Evolutionary conservation across 2,329 filamentous ascomycete genomes (phyloP), one percentile per base, ranked within the genome.

Genomic region (Waltergamsia citrina): DNA sequence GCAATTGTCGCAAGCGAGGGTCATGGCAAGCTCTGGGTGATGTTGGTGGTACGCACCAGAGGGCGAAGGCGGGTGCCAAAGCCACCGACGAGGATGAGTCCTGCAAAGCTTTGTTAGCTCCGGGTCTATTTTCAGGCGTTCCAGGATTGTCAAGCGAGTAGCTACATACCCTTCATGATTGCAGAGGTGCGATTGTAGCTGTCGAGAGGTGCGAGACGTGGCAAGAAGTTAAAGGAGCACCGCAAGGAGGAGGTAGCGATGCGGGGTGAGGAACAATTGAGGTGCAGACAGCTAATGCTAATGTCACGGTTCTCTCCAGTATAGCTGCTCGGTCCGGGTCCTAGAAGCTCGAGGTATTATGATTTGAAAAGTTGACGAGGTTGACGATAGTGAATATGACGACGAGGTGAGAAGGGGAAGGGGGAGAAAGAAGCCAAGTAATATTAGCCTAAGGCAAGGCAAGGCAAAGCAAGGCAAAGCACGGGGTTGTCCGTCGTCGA

Each of bases 41-140:
- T 21, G 10, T 7, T 33, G 10, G 22, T 26, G n/a, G n/a, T 31
- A 51, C 81, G 57, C 81, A 94, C 86, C 57, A 96, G 77, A 71
- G 90, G 90, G 59, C 90, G 85, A 54, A 98, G 82, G 65, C 90
- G 88, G 63, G 90, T 98, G 68, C 90, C 90, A 65, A 95, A 98
- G 63, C 90, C 92, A 69, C 92, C 92, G 65, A 96, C 92, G 59
- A 96, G 88, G 81, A 94, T 95, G 59, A 95, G 82, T 68, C 88
- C 87, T 95, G 55, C 41, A 46, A 12, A 35, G 29, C 32, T 29
- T 12, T 35, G 42, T 50, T 35, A 56, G 46, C 9, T 31, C 11
- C 17, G 36, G 26, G 11, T n/a, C 18, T n/a, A n/a, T 27, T 10
- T 14, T 17, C 20, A 18, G 16, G 4, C n/a, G 26, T 8, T 16